phyloP scores from a whole-genome alignment of 2,329 filamentous ascomycete genomes.

The Coniochaeta sp. region DNA sequence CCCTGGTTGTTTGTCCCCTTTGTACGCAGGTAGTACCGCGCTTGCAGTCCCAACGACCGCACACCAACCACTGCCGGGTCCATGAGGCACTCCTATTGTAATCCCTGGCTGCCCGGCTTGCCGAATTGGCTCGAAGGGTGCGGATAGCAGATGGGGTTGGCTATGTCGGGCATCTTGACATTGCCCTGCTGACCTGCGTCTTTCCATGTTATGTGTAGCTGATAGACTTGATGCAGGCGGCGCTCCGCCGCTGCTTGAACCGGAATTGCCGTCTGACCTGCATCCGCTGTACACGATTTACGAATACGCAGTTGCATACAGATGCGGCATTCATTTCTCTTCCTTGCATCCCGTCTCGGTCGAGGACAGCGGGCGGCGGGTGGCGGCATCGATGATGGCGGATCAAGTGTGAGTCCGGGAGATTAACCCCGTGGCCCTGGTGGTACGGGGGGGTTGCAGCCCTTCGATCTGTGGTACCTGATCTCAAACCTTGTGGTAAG shows the following conservation, averaged over 20 bases:
- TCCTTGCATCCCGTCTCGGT: background rate
- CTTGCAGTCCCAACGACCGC: background rate
- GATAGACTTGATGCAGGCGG: too few relatives aligned
- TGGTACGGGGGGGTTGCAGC: background rate
- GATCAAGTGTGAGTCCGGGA: background rate
- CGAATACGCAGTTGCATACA: too few relatives aligned
- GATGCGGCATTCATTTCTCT: background rate
- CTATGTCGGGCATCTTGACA: too few relatives aligned
- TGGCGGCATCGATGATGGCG: background rate
- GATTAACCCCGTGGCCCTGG: background rate
- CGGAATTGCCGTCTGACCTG: background rate
- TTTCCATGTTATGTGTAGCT: too few relatives aligned
- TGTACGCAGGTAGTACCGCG: background rate
- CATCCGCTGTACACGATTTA: background rate
- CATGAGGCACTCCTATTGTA: too few relatives aligned
- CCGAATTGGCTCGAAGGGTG: background rate
- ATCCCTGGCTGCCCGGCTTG: background rate
- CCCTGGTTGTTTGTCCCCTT: background rate
- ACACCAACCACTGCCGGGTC: too few relatives aligned
- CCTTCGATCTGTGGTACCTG: conserved; percentile 16
- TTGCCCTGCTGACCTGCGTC: background rate
- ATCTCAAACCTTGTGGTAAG: conserved; percentile 13
- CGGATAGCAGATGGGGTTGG: too few relatives aligned
- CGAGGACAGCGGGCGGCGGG: background rate
- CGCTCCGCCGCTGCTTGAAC: too few relatives aligned